Evolutionary conservation across 805 yeast genomes (phyloP).

Genomic region (Ogataea paraovalis): DNA sequence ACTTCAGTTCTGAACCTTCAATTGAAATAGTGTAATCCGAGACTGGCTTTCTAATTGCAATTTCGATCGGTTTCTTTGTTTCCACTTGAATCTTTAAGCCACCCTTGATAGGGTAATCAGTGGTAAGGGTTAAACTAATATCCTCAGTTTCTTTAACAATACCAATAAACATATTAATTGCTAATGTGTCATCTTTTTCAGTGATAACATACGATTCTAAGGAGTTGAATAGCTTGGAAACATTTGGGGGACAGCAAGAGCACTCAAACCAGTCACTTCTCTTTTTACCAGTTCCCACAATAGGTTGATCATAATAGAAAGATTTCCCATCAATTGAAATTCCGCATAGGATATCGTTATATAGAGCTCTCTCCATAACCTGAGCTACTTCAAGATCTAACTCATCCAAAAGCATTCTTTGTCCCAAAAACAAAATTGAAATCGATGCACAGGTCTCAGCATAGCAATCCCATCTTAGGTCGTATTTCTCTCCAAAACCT

Average conservation of each 20-base stretch:
- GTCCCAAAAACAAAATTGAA: slow-evolving; percentile 19
- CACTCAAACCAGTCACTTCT: slow-evolving; percentile 22
- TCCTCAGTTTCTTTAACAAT: slow-evolving; percentile 3
- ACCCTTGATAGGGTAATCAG: slow-evolving; percentile 17
- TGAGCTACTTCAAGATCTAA: slow-evolving; percentile 16
- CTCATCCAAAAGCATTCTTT: slow-evolving; percentile 14
- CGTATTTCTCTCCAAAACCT: slow-evolving; percentile 26
- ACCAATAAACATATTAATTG: slow-evolving; percentile 18
- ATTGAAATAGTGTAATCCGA: slow-evolving; percentile 3
- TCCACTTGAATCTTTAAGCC: slow-evolving; percentile 4
- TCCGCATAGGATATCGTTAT: slow-evolving; percentile 24
- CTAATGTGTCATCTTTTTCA: slow-evolving; percentile 7
- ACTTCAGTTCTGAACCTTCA: not conserved
- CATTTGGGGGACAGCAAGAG: slow-evolving; percentile 29
- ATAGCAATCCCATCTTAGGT: slow-evolving; percentile 23
- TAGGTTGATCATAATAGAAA: slow-evolving; percentile 23
- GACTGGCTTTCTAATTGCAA: slow-evolving; percentile 17
- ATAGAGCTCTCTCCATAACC: slow-evolving; percentile 23
- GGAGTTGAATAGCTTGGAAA: slow-evolving; percentile 21
- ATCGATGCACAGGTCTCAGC: slow-evolving; percentile 28
- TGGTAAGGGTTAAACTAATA: slow-evolving; percentile 4
- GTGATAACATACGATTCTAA: slow-evolving; percentile 19
- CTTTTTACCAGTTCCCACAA: slow-evolving; percentile 12
- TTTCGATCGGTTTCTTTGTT: slow-evolving; percentile 7
- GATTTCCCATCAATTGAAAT: slow-evolving; percentile 23